A percentile compares a stretch with the other conserved stretches of the same genome.
phyloP scores from a whole-genome alignment of 2,329 filamentous ascomycete genomes.

The Sphaerostilbella broomeana region DNA sequence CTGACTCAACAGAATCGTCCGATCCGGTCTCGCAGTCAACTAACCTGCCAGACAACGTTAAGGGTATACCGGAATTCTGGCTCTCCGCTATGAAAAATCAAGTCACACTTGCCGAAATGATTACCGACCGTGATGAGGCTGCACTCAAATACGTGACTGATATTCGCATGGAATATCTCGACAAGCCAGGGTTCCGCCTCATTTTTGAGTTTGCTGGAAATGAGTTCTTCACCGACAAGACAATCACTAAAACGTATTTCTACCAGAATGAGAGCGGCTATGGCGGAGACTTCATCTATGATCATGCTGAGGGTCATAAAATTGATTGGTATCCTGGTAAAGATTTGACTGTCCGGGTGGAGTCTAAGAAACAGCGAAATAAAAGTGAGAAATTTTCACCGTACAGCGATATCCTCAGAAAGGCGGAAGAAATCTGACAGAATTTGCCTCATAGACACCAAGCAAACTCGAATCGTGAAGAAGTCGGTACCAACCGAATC shows the following conservation, averaged over 20 bases:
- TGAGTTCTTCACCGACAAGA: slow-evolving; percentile 96
- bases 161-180: slow-evolving; percentile 98
- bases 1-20: slow-evolving; percentile 55
- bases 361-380: slow-evolving; percentile 99
- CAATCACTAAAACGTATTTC: slow-evolving; percentile 95
- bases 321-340: slow-evolving; percentile 94
- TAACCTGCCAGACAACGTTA: slow-evolving; percentile 49
- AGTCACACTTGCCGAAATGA: slow-evolving; percentile 93
- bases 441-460: slow-evolving; percentile 84
- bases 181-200: slow-evolving; percentile 94
- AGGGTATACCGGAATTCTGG: slow-evolving; percentile 98
- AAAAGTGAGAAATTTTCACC: no score
- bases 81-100: slow-evolving; percentile 99
- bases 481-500: slow-evolving; percentile 98
- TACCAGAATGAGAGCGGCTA: slow-evolving; percentile 99
- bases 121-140: slow-evolving; percentile 93
- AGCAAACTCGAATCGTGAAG: slow-evolving; percentile 98
- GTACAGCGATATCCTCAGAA: no score
- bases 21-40: slow-evolving; percentile 52
- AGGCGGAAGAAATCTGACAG: no score
- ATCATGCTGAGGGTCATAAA: slow-evolving; percentile 96
- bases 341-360: slow-evolving; percentile 87
- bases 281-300: slow-evolving; percentile 98
- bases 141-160: slow-evolving; percentile 86
- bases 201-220: slow-evolving; percentile 97